Conservation (phyloP, 2,329 filamentous ascomycete species). For the Cercospora sp. region DNA sequence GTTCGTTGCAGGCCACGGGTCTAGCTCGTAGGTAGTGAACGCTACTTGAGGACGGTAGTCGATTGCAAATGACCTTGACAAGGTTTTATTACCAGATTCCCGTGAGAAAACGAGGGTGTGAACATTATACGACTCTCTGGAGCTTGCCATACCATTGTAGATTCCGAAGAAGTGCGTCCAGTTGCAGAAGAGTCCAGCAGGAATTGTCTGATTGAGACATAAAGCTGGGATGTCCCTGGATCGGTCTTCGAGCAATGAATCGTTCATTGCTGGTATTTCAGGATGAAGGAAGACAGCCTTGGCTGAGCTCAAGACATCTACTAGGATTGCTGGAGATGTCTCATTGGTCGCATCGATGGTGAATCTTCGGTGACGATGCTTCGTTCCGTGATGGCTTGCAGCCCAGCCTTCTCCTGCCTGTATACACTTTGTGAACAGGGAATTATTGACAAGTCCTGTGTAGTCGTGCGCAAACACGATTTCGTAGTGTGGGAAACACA, state of each 20-base stretch:
- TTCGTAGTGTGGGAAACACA: background rate
- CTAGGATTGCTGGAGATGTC: background rate
- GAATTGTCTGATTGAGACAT: background rate
- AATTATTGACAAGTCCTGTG: rapidly evolving
- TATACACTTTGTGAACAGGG: background rate
- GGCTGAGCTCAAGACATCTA: background rate
- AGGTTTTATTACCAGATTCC: no score
- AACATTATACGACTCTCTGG: no score
- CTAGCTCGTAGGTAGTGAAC: background rate
- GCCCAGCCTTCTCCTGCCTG: background rate
- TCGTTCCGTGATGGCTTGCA: background rate
- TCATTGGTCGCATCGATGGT: background rate
- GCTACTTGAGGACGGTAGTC: background rate
- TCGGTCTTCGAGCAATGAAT: background rate
- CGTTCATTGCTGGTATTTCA: background rate
- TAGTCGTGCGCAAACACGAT: rapidly evolving
- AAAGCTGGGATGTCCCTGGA: background rate
- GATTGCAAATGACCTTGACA: background rate
- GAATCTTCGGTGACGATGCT: background rate
- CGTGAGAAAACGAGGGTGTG: background rate
- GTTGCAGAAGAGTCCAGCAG: background rate
- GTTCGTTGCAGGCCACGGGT: background rate
- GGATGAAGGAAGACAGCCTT: background rate
- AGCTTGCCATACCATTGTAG: background rate
- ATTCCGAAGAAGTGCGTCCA: background rate